Percentiles rank a stretch among this genome's conserved stretches.
These are phyloP conservation scores for Ceratocystis diversiconidia DNA, from an alignment of 2,329 filamentous ascomycete species.

Conservation along the genomic window DNA sequence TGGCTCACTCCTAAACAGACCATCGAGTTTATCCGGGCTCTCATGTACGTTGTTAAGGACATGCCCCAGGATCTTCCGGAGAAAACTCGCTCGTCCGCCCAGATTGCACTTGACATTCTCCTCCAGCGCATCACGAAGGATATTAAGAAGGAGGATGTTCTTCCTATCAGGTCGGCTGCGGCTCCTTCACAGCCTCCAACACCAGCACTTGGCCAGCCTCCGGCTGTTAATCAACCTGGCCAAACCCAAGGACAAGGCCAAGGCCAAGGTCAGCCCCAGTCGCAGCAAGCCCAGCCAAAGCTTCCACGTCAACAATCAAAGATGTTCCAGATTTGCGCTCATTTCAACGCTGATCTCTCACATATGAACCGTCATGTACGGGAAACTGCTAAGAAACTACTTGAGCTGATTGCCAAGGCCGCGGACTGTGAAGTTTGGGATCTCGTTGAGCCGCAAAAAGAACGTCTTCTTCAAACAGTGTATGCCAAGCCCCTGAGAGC, in stretches of 20 bases:
- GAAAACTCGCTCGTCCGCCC: conserved; percentile 69
- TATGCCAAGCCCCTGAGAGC: conserved; percentile 90
- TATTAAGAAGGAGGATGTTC: conserved; percentile 64
- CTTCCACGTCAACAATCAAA: conserved; percentile 35
- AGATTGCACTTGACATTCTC: conserved; percentile 68
- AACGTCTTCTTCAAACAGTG: conserved; percentile 76
- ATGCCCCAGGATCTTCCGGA: conserved; percentile 90
- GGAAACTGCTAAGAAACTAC: conserved; percentile 66
- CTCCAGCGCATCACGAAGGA: conserved; percentile 65
- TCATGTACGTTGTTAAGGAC: conserved; percentile 96
- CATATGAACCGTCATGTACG: conserved; percentile 96
- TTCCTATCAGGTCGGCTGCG: conserved; percentile 19
- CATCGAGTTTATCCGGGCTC: conserved; percentile 73
- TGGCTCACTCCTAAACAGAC: conserved; percentile 70
- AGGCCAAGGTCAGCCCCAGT: neutral
- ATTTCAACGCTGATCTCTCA: conserved; percentile 75
- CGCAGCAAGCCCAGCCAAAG: conserved; percentile 32
- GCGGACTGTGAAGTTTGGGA: conserved; percentile 71
- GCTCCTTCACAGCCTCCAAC: conserved; percentile 1
- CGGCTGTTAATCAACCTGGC: conserved; percentile 25
- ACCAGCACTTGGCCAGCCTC: conserved; percentile 27
- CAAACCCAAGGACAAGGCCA: neutral
- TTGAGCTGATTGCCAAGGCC: conserved; percentile 68
- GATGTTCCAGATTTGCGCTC: conserved; percentile 55
- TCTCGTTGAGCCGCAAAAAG: conserved; percentile 77